phyloP scores from a whole-genome alignment of 176 grass and related monocot genomes.

The Aegilops tauschii region DNA sequence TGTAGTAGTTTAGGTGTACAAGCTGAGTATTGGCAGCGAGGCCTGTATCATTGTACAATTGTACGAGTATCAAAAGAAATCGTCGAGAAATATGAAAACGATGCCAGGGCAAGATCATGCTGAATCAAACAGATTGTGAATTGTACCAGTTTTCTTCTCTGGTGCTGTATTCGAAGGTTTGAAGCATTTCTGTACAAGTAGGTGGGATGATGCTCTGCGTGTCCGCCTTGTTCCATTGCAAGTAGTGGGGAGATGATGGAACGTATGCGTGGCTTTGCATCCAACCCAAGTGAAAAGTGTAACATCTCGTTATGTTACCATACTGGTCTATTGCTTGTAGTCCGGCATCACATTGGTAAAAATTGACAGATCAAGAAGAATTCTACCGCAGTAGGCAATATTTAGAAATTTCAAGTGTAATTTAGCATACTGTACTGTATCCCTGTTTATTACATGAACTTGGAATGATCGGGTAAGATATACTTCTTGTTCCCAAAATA shows the following conservation, averaged over 20 bases:
- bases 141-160: neutral
- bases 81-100: neutral
- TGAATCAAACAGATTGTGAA: constrained; percentile 14
- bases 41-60: constrained; percentile 37
- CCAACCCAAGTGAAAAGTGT: neutral
- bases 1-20: constrained; percentile 33
- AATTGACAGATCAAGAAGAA: neutral
- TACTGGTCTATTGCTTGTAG: constrained; percentile 3
- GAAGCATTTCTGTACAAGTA: neutral
- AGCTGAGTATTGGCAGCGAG: constrained; percentile 25
- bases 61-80: constrained; percentile 12
- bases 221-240: constrained; percentile 16
- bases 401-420: neutral
- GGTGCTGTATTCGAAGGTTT: neutral
- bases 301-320: neutral
- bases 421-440: neutral
- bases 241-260: neutral
- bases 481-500: neutral
- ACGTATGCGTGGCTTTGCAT: neutral
- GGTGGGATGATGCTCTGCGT: neutral
- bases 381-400: neutral
- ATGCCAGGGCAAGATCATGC: constrained; percentile 9
- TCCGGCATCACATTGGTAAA: neutral
- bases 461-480: neutral
- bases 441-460: neutral